Conservation (phyloP, 176 grass and related monocot genomes). For the Carex myosuroides region DNA sequence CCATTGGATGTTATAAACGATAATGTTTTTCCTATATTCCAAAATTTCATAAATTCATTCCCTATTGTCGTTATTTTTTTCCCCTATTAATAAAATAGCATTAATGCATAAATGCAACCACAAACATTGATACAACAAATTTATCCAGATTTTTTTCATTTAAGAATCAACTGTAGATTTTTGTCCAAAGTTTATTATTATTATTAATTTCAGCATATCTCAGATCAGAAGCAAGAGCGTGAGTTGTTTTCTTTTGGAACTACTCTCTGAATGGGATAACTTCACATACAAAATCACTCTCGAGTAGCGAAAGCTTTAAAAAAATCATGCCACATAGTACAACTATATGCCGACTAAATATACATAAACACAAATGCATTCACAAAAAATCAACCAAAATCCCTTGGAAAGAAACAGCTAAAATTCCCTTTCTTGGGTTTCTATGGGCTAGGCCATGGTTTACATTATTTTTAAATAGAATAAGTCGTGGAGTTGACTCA, state of each 20-base stretch:
- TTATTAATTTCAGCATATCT: too few relatives aligned
- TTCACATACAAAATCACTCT: not conserved
- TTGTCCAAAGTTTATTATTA: not conserved
- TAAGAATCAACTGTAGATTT: not conserved
- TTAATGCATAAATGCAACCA: not conserved
- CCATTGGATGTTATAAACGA: too few relatives aligned
- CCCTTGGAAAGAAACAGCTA: not conserved
- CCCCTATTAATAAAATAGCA: not conserved
- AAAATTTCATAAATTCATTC: too few relatives aligned
- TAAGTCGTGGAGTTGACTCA: not conserved
- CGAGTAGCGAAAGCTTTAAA: not conserved
- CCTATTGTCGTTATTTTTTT: too few relatives aligned
- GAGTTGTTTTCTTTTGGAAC: not conserved
- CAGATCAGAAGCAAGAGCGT: too few relatives aligned
- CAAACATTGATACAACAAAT: not conserved
- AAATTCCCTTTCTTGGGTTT: not conserved
- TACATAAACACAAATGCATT: not conserved
- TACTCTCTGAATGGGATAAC: not conserved
- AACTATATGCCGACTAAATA: not conserved
- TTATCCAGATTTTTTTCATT: not conserved
- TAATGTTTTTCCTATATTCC: too few relatives aligned
- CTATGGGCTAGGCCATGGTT: not conserved
- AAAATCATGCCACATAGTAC: not conserved
- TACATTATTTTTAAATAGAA: not conserved
- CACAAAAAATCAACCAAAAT: not conserved